Conservation (phyloP, 805 yeast species). For the Scheffersomyces ergatensis region DNA sequence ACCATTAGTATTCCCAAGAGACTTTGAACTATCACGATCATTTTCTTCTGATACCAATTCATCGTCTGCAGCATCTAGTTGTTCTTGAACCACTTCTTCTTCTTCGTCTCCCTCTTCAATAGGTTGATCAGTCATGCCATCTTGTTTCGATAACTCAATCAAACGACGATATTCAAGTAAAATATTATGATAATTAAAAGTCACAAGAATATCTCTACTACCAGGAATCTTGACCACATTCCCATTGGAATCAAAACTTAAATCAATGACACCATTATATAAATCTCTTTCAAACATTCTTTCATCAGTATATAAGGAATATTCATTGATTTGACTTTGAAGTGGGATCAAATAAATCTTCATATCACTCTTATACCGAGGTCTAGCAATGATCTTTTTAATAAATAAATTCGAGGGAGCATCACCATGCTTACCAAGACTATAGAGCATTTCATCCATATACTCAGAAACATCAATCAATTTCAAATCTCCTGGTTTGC, state of each 20-base stretch:
- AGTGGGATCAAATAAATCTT: constrained; percentile 55
- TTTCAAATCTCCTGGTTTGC: constrained; percentile 49
- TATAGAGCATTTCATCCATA: constrained; percentile 33
- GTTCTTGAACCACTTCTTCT: background rate
- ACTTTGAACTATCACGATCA: no score
- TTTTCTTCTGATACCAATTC: no score
- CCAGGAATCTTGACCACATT: constrained; percentile 1
- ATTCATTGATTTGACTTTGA: constrained; percentile 18
- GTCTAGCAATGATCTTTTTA: constrained; percentile 58
- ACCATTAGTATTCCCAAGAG: no score
- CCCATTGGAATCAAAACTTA: constrained; percentile 12
- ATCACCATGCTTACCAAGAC: constrained; percentile 41
- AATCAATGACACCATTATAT: constrained; percentile 45
- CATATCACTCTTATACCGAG: constrained; percentile 63
- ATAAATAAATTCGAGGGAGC: constrained; percentile 48
- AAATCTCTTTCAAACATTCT: constrained; percentile 53
- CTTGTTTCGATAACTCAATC: constrained; percentile 1
- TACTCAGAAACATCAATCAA: constrained; percentile 50
- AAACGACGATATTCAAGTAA: constrained; percentile 8
- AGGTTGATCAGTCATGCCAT: background rate
- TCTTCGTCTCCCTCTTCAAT: background rate
- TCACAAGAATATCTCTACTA: constrained; percentile 8
- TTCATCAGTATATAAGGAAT: constrained; percentile 46
- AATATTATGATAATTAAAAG: constrained; percentile 14
- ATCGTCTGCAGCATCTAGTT: no score